Base-by-base conservation (phyloP, 108 stramenopile species). In the Skeletonema marinoi region DNA sequence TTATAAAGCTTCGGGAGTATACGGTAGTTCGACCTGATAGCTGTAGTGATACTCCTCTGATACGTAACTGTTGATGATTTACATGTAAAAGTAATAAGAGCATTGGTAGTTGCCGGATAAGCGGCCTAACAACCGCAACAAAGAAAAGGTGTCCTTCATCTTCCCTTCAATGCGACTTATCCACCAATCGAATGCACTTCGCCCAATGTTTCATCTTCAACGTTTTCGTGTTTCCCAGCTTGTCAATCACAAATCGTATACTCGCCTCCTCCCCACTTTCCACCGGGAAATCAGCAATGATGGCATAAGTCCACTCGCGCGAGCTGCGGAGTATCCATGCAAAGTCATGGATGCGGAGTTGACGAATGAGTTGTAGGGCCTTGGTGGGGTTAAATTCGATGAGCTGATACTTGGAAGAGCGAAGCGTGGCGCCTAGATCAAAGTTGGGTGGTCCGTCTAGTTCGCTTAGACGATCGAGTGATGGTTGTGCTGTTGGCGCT, bases 161-260 rank as follows among this genome's bases (percentile, higher is more conserved):
- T 36, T 6, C 36, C 41, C 41, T 10, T 12, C 12, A 41, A 7
- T 41, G 39, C 9, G 5, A 9, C 39, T 11, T 8, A 70, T 25
- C 25, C 25, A 25, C 25, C 25, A 0, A 25, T 25, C 25, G 25
- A 25, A 71, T 30, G 33, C 39, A 71, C 60, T 62, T 71, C 5
- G 41, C 33, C 71, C 71, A 71, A 71, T 71, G 25, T 11, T 71
- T 71, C 32, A 42, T 31, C 60, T 71, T 71, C 29, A 71, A 16
- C 9, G 42, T 71, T 42, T 62, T 71, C 3, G 71, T 71, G 16
- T 41, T 38, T 2, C 71, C 71, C 21, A 25, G 0, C 21, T 31
- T 42, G 32, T 71, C 71, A 13, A 71, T 30, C 3, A 71, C 71
- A 32, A 71, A 71, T 19, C 71, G 71, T 12, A 71, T 71, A 7